Evolutionary conservation across 495 filamentous ascomycete species (phyloP).

Genomic region (Pyrenula aspistea): DNA sequence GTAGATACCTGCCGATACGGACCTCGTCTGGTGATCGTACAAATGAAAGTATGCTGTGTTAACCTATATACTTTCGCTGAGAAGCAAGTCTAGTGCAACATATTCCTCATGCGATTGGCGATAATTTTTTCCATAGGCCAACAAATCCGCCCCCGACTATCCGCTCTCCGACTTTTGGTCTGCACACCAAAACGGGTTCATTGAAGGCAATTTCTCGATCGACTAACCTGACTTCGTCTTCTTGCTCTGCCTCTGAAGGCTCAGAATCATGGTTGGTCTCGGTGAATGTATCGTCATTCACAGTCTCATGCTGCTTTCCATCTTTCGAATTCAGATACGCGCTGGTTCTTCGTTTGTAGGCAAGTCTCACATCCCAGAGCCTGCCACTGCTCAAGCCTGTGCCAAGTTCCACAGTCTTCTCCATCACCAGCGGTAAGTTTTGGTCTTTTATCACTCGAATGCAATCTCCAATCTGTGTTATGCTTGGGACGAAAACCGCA

Average conservation of each 20-base stretch:
- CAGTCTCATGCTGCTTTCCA: not conserved
- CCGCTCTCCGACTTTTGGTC: constrained; percentile 52
- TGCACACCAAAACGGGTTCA: constrained; percentile 46
- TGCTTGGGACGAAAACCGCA: constrained; percentile 59
- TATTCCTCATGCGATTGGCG: constrained; percentile 14
- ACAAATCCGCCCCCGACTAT: constrained; percentile 62
- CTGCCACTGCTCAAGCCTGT: constrained; percentile 40
- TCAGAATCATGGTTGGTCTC: not conserved
- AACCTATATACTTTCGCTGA: too few species aligned
- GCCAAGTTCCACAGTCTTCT: constrained; percentile 55
- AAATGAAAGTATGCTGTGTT: too few species aligned
- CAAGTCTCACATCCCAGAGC: constrained; percentile 54
- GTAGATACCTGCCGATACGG: too few species aligned
- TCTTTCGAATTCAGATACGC: constrained; percentile 28
- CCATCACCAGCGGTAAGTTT: constrained; percentile 42
- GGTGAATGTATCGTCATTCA: not conserved
- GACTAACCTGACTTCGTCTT: not conserved
- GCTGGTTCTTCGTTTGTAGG: constrained; percentile 25
- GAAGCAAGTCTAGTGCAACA: too few species aligned
- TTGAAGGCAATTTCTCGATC: constrained; percentile 6
- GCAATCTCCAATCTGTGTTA: constrained; percentile 60
- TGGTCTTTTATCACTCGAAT: constrained; percentile 38
- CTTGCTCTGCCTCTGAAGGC: constrained; percentile 1
- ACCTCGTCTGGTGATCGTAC: too few species aligned
- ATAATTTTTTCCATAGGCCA: constrained; percentile 43